Percentiles rank a stretch among this genome's conserved stretches.
These are phyloP conservation scores for Aspergillus ibericus DNA, from an alignment of 2,329 filamentous ascomycete genomes.

Conservation along the genomic window DNA sequence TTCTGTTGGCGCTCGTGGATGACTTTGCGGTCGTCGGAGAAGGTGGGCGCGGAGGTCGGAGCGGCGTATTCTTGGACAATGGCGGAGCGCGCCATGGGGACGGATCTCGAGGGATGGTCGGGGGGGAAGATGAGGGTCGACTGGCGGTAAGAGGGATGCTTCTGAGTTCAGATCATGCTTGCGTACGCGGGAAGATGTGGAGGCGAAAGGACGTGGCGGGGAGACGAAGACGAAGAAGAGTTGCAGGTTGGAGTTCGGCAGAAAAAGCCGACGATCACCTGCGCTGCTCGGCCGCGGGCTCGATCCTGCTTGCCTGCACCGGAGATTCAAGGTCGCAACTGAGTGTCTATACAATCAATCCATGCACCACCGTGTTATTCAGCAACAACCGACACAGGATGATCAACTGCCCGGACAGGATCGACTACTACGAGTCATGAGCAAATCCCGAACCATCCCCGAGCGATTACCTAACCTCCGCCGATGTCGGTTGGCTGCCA, in stretches of 20 bases:
- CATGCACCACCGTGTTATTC: no score
- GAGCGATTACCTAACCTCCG: constrained; percentile 5
- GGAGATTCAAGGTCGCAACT: background rate
- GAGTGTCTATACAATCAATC: no score
- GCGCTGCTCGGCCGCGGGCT: background rate
- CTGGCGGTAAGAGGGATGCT: constrained; percentile 12
- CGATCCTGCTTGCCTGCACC: background rate
- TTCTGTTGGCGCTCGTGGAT: constrained; percentile 57
- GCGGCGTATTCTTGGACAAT: constrained; percentile 53
- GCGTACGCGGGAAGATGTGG: background rate
- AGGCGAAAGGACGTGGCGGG: constrained; percentile 7
- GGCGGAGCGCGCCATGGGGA: constrained; percentile 43
- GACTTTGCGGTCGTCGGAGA: constrained; percentile 54
- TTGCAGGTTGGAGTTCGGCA: constrained; percentile 6
- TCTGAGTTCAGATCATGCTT: constrained; percentile 7
- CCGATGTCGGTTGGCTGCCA: constrained; percentile 6
- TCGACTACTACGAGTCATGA: background rate
- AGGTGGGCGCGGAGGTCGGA: constrained; percentile 41
- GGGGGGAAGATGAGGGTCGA: constrained; percentile 2
- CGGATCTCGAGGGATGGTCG: constrained; percentile 1
- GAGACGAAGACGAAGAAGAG: background rate
- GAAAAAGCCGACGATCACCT: constrained; percentile 4
- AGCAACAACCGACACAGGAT: no score
- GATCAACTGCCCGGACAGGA: background rate
- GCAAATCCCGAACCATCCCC: constrained; percentile 7